Evolutionary conservation across 2,329 filamentous ascomycete species (phyloP).

Genomic region (Apiospora sp.): DNA sequence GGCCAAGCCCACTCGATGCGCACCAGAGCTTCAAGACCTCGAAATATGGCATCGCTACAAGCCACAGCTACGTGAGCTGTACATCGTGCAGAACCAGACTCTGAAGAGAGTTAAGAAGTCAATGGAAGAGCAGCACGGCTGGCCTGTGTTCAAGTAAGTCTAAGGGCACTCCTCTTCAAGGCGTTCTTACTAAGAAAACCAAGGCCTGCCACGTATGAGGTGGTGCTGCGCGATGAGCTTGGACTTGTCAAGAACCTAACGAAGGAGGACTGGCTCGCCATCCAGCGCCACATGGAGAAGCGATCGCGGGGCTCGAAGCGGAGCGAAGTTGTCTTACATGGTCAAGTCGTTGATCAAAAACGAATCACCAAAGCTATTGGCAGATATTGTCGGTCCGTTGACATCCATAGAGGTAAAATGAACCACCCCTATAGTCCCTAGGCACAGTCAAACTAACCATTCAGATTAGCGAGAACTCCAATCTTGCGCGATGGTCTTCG

Average conservation of each 20-base stretch:
- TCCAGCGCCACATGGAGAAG: not conserved
- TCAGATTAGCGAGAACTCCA: not conserved
- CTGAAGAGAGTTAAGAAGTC: not conserved
- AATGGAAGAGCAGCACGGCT: not conserved
- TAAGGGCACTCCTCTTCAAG: not conserved
- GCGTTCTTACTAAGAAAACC: not conserved
- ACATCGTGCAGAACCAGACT: not conserved
- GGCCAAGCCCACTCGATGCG: not conserved
- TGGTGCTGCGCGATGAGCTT: slow-evolving; percentile 1
- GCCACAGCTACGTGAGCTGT: not conserved
- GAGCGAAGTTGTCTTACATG: not conserved
- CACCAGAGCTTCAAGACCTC: not conserved
- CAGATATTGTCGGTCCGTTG: not conserved
- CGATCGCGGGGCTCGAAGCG: not conserved
- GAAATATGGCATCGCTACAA: not conserved
- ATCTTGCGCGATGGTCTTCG: not conserved
- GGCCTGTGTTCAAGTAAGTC: slow-evolving; percentile 7
- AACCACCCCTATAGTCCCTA: not conserved
- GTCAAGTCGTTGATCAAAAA: not conserved
- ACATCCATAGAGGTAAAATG: not conserved
- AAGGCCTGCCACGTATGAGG: not conserved
- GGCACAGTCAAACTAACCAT: not conserved
- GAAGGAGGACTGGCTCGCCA: not conserved
- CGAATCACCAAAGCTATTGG: not conserved
- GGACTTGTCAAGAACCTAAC: not conserved